A percentile compares a stretch with the other conserved stretches of the same genome.
Conservation (phyloP, 1,139 yeast genomes). For the Yamadazyma sp. region DNA sequence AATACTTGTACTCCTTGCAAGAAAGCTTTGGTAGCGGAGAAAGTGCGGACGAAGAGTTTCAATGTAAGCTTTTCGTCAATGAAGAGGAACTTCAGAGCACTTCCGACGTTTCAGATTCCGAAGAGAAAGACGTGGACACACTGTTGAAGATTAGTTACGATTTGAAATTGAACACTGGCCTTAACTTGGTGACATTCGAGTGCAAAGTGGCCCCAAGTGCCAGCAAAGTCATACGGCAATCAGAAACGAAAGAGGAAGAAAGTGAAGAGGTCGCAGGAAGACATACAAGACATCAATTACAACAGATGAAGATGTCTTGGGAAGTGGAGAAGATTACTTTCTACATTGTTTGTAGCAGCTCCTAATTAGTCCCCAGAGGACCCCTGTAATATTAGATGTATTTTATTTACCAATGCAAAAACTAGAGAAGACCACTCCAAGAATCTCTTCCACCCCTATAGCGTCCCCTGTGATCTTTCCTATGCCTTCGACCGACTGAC, state of each 20-base stretch:
- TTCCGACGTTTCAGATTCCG: constrained; percentile 37
- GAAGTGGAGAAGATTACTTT: constrained; percentile 46
- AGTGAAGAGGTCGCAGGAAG: constrained; percentile 36
- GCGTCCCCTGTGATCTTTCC: constrained; percentile 91
- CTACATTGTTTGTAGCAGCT: constrained; percentile 26
- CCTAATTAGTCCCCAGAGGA: constrained; percentile 4
- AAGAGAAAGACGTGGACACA: constrained; percentile 10
- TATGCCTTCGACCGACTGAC: constrained; percentile 78
- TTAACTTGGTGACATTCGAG: constrained; percentile 48
- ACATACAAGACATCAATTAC: constrained; percentile 50
- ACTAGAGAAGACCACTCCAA: constrained; percentile 86
- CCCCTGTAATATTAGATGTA: constrained; percentile 7
- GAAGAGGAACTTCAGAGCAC: constrained; percentile 48
- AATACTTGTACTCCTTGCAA: constrained; percentile 36
- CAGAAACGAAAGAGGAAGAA: constrained; percentile 21
- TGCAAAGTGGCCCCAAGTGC: constrained; percentile 45
- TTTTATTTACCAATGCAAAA: constrained; percentile 88
- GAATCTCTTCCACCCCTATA: constrained; percentile 84
- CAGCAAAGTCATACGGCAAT: constrained; percentile 33
- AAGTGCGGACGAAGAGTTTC: constrained; percentile 41
- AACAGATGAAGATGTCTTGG: constrained; percentile 49
- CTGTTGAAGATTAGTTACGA: constrained; percentile 45
- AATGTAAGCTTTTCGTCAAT: constrained; percentile 46
- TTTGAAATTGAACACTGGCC: constrained; percentile 48
- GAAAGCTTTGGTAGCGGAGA: constrained; percentile 28